These are phyloP conservation scores for Sungouiella blattae DNA, from an alignment of 805 yeast genomes.

Conservation along the genomic window DNA sequence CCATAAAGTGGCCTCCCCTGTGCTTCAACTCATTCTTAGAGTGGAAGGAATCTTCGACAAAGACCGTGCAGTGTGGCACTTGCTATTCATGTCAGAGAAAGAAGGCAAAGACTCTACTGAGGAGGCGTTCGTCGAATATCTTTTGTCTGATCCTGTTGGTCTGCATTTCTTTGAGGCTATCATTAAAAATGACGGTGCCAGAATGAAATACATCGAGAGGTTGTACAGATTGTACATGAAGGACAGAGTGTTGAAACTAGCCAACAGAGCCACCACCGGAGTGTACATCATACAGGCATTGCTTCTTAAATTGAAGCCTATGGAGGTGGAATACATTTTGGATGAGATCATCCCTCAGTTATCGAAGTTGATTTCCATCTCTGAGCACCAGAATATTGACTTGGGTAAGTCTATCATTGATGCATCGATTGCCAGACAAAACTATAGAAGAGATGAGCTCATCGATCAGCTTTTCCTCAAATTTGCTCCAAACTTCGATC, in stretches of 20 bases:
- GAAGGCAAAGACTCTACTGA: conserved; percentile 57
- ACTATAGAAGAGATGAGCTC: conserved; percentile 59
- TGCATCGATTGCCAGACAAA: conserved; percentile 55
- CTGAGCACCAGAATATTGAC: conserved; percentile 63
- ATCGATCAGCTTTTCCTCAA: conserved; percentile 42
- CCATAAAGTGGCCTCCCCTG: conserved; percentile 83
- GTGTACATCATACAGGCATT: conserved; percentile 74
- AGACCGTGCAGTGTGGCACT: conserved; percentile 67
- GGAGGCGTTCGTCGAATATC: conserved; percentile 77
- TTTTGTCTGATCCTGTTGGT: conserved; percentile 86
- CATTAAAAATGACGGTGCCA: conserved; percentile 55
- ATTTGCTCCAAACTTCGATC: conserved; percentile 39
- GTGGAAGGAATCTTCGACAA: conserved; percentile 78
- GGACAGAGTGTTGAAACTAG: conserved; percentile 67
- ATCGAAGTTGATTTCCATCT: conserved; percentile 46
- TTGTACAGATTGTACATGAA: conserved; percentile 69
- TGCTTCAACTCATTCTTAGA: conserved; percentile 70
- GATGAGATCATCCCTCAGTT: conserved; percentile 67
- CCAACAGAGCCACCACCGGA: conserved; percentile 81
- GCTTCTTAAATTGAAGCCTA: conserved; percentile 59
- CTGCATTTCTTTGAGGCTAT: conserved; percentile 83
- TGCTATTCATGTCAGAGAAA: conserved; percentile 50
- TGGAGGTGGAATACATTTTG: conserved; percentile 58
- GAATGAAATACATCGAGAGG: conserved; percentile 67
- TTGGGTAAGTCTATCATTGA: conserved; percentile 64